Percentiles rank a stretch among this genome's conserved stretches.
These are phyloP conservation scores for Penicillium salamii DNA, from an alignment of 495 filamentous ascomycete genomes.

Conservation along the genomic window DNA sequence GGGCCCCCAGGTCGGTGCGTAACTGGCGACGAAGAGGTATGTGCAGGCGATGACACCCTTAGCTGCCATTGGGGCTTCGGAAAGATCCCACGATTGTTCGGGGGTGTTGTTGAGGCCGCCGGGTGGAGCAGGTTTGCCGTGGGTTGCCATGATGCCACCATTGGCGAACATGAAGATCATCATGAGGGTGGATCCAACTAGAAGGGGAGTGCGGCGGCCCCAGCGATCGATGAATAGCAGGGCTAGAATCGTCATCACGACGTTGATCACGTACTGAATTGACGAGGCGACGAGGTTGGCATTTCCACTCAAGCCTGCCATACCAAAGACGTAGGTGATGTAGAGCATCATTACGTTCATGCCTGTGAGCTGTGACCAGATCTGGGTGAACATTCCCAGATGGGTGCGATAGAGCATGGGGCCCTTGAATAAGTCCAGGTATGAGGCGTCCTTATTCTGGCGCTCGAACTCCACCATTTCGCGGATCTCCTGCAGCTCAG, in stretches of 20 bases:
- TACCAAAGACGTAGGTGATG: conserved; percentile 65
- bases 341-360: conserved; percentile 86
- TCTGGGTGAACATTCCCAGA: conserved; percentile 75
- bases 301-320: conserved; percentile 61
- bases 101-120: conserved; percentile 37
- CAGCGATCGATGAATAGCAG: conserved; percentile 60
- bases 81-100: conserved; percentile 41
- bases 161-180: conserved; percentile 66
- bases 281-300: conserved; percentile 60
- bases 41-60: conserved; percentile 62
- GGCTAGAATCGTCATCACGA: conserved; percentile 52
- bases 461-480: conserved; percentile 70
- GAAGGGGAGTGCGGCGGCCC: conserved; percentile 62
- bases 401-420: conserved; percentile 72
- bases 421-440: conserved; percentile 65
- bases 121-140: conserved; percentile 51
- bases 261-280: conserved; percentile 70
- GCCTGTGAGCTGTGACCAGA: conserved; percentile 81
- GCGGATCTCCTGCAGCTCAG: conserved; percentile 69
- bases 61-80: conserved; percentile 29
- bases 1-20: conserved; percentile 59
- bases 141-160: conserved; percentile 60
- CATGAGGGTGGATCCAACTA: conserved; percentile 67
- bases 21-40: conserved; percentile 64
- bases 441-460: conserved; percentile 58